These are phyloP conservation scores for Zygosaccharomyces gambellarensis DNA, from an alignment of 805 yeast species.

Conservation along the genomic window DNA sequence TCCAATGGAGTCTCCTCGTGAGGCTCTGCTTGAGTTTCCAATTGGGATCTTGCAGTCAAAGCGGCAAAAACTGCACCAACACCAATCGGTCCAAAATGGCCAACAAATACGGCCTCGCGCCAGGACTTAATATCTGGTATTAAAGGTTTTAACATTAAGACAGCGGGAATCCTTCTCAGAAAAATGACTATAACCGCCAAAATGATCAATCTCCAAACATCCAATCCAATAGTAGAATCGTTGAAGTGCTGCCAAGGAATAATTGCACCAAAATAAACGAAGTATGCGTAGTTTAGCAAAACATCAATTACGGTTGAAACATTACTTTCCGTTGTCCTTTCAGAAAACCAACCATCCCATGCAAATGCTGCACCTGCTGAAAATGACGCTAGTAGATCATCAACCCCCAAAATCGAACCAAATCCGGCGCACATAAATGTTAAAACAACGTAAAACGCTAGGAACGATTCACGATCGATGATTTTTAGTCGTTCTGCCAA, in stretches of 20 bases:
- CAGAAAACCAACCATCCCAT: constrained; percentile 89
- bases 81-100: constrained; percentile 95
- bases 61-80: constrained; percentile 89
- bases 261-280: constrained; percentile 85
- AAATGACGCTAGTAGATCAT: constrained; percentile 82
- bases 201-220: constrained; percentile 75
- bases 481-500: constrained; percentile 64
- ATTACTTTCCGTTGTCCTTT: constrained; percentile 76
- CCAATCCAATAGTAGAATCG: constrained; percentile 52
- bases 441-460: constrained; percentile 76
- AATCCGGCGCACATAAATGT: constrained; percentile 85
- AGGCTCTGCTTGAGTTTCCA: constrained; percentile 47
- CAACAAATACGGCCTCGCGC: constrained; percentile 92
- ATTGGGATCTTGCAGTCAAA: constrained; percentile 66
- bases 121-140: constrained; percentile 86
- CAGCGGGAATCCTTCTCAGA: constrained; percentile 79
- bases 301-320: constrained; percentile 88
- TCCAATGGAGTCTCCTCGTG: constrained; percentile 54
- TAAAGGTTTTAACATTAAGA: constrained; percentile 64
- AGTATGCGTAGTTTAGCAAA: constrained; percentile 75
- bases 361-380: constrained; percentile 92
- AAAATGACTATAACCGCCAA: constrained; percentile 70
- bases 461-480: constrained; percentile 84
- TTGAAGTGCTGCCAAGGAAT: constrained; percentile 85
- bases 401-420: constrained; percentile 83